phyloP scores from a whole-genome alignment of 225 moss, liverwort and hornwort genomes.

The Pleurozium schreberi region DNA sequence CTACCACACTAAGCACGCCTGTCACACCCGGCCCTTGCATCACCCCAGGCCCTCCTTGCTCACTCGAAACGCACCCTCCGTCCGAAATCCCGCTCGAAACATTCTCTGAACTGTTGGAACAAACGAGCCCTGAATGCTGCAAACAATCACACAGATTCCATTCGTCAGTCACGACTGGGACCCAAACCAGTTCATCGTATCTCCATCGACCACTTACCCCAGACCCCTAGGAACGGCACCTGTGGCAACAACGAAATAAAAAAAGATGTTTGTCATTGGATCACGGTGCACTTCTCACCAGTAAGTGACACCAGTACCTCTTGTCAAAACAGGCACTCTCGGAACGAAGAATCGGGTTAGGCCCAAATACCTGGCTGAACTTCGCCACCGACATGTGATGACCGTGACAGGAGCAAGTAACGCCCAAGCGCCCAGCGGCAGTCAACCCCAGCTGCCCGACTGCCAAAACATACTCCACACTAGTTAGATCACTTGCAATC shows the following conservation, averaged over 20 bases:
- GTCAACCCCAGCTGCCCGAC: constrained; percentile 74
- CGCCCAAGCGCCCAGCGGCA: constrained; percentile 64
- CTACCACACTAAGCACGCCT: constrained; percentile 33
- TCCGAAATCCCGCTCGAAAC: constrained; percentile 50
- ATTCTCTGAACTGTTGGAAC: constrained; percentile 83
- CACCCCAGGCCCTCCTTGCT: constrained; percentile 25
- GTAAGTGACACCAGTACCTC: neutral
- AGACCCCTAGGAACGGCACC: neutral
- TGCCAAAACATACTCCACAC: constrained; percentile 42
- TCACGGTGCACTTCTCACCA: neutral
- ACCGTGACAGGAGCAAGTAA: constrained; percentile 73
- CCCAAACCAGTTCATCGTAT: neutral
- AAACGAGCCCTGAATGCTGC: constrained; percentile 75
- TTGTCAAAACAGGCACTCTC: neutral
- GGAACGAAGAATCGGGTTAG: neutral
- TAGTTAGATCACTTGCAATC: neutral
- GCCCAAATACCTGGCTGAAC: constrained; percentile 60
- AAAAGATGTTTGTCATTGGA: neutral
- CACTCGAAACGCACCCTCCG: constrained; percentile 28
- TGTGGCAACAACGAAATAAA: neutral
- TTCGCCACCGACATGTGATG: constrained; percentile 73
- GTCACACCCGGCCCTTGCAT: constrained; percentile 29
- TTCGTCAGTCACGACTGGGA: neutral
- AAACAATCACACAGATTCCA: neutral
- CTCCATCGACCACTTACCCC: neutral